These are phyloP conservation scores for Triangularia setosa DNA, from an alignment of 2,329 filamentous ascomycete species.

Conservation along the genomic window DNA sequence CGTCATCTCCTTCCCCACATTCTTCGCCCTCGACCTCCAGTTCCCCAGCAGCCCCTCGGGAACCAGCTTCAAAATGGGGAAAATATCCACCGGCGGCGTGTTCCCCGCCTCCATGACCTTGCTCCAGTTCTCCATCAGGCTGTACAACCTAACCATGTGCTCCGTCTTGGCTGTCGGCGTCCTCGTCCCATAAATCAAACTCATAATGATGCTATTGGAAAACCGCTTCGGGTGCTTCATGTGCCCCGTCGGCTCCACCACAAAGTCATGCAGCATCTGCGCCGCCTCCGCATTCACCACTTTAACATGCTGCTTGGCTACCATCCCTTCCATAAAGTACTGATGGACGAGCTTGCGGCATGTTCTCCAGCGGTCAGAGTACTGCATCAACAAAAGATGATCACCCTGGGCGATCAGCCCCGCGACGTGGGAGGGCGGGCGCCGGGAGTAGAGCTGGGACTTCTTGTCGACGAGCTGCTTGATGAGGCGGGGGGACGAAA, in stretches of 20 bases:
- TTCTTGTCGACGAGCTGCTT: conserved; percentile 44
- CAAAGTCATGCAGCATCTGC: conserved; percentile 45
- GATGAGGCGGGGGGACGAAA: conserved; percentile 38
- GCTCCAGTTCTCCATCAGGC: conserved; percentile 41
- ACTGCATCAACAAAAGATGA: conserved; percentile 42
- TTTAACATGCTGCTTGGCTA: conserved; percentile 40
- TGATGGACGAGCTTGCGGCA: conserved; percentile 45
- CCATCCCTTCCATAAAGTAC: conserved; percentile 41
- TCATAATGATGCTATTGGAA: conserved; percentile 47
- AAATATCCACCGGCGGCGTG: conserved; percentile 47
- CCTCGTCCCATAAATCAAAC: conserved; percentile 37
- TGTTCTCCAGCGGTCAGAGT: conserved; percentile 42
- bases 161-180: conserved; percentile 30
- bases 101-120: conserved; percentile 43
- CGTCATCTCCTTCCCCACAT: conserved; percentile 39
- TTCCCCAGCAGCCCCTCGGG: conserved; percentile 39
- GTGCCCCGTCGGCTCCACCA: conserved; percentile 37
- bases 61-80: conserved; percentile 40
- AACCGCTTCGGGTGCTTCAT: conserved; percentile 47
- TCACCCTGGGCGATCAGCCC: conserved; percentile 43
- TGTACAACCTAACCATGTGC: conserved; percentile 38
- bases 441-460: conserved; percentile 39
- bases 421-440: conserved; percentile 40
- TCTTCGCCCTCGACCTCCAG: conserved; percentile 35
- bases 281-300: conserved; percentile 45